These are phyloP conservation scores for Dimargaris cristalligena DNA, from an alignment of 192 early-diverging fungal species.

Conservation along the genomic window DNA sequence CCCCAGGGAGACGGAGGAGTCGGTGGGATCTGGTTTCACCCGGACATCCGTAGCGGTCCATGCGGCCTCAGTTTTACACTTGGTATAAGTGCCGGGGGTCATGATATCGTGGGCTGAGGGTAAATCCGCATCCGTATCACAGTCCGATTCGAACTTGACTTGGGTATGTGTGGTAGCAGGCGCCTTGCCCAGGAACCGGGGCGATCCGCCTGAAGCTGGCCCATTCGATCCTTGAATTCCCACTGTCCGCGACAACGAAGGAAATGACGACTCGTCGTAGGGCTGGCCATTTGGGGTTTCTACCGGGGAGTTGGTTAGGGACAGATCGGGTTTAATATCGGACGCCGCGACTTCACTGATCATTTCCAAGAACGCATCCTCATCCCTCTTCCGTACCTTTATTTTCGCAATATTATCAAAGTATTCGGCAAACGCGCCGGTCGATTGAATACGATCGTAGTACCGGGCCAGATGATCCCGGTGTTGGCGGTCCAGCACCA, in stretches of 20 bases:
- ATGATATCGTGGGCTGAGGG: too few relatives aligned
- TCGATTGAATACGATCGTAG: constrained; percentile 3
- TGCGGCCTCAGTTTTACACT: neutral
- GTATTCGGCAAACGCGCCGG: neutral
- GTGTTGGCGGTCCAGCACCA: constrained; percentile 16
- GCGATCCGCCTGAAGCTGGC: too few relatives aligned
- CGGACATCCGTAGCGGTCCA: neutral
- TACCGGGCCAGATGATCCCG: neutral
- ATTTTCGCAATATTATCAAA: neutral
- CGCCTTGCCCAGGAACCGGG: too few relatives aligned
- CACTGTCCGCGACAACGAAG: too few relatives aligned
- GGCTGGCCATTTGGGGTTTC: neutral
- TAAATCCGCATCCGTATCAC: too few relatives aligned
- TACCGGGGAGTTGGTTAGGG: neutral
- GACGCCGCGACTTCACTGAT: neutral
- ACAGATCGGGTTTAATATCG: neutral
- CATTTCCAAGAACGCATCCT: constrained; percentile 4
- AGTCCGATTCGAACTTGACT: too few relatives aligned
- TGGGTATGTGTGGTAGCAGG: too few relatives aligned
- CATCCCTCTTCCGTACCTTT: constrained; percentile 20
- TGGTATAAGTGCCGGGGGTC: neutral
- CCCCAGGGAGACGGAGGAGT: neutral
- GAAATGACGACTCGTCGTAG: too few relatives aligned
- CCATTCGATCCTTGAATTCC: too few relatives aligned
- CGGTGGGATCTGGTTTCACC: neutral